Percentiles rank a stretch among this genome's conserved stretches.
Evolutionary conservation across 352 stramenopile genomes (phyloP).

Genomic region (Phytophthora meadii): DNA sequence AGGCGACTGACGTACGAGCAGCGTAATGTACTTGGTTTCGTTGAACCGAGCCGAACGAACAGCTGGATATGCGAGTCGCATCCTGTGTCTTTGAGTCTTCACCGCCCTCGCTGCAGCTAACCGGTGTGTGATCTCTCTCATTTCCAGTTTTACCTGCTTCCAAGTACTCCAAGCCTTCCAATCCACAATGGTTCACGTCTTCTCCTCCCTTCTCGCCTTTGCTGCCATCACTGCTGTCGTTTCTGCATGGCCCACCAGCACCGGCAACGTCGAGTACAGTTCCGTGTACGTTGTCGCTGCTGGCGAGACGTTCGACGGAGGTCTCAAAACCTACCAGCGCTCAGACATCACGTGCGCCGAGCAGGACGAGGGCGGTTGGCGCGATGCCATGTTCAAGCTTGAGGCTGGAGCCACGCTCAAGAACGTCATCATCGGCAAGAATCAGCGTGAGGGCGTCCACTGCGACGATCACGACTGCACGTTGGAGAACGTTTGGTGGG

Average conservation of each 20-base stretch:
- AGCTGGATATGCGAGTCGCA: constrained; percentile 19
- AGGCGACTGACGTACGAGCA: constrained; percentile 1
- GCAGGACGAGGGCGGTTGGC: constrained; percentile 35
- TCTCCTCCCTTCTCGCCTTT: constrained; percentile 23
- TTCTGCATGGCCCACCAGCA: constrained; percentile 37
- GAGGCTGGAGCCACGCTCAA: constrained; percentile 46
- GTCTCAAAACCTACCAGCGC: constrained; percentile 51
- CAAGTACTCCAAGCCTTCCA: constrained; percentile 10
- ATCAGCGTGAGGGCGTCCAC: constrained; percentile 45
- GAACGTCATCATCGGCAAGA: constrained; percentile 51
- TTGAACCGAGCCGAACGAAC: constrained; percentile 17
- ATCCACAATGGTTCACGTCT: constrained; percentile 27
- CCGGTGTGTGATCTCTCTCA: constrained; percentile 1
- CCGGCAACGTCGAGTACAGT: constrained; percentile 36
- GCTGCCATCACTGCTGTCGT: constrained; percentile 11
- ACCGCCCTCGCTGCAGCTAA: neutral
- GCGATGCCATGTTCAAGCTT: constrained; percentile 40
- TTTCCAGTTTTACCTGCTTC: constrained; percentile 24
- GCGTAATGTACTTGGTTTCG: constrained; percentile 4
- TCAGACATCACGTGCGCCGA: constrained; percentile 42
- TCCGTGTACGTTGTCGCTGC: constrained; percentile 40
- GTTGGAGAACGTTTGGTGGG: constrained; percentile 44
- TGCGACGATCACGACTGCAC: constrained; percentile 43
- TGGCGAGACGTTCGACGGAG: constrained; percentile 38
- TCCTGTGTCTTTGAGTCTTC: constrained; percentile 9